A percentile compares a stretch with the other conserved stretches of the same genome.
phyloP scores from a whole-genome alignment of 2,329 filamentous ascomycete genomes.

The Ceratocystis albifundus region DNA sequence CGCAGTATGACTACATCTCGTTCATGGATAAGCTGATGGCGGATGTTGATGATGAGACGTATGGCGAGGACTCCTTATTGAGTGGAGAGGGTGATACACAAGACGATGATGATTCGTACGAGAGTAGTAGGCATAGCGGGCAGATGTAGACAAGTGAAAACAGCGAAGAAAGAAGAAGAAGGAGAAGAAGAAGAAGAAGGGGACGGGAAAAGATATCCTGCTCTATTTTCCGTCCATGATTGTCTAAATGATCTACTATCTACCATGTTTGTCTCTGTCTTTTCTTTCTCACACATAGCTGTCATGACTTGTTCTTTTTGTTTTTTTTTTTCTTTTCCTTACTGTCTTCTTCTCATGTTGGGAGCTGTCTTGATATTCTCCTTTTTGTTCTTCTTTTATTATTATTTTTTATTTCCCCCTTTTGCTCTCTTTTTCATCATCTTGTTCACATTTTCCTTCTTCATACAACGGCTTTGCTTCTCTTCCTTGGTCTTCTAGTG shows the following conservation, averaged over 20 bases:
- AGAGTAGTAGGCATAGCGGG: conserved; percentile 14
- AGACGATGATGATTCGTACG: conserved; percentile 16
- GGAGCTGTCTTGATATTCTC: not conserved
- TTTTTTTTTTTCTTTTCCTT: too few relatives aligned
- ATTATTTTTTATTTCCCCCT: not conserved
- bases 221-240: not conserved
- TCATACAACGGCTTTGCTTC: not conserved
- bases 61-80: conserved; percentile 23
- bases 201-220: not conserved
- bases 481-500: not conserved
- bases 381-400: conserved; percentile 10
- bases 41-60: conserved; percentile 27
- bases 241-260: conserved; percentile 7
- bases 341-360: too few relatives aligned
- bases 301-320: too few relatives aligned
- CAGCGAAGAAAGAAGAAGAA: not conserved
- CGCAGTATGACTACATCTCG: conserved; percentile 90
- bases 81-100: conserved; percentile 22
- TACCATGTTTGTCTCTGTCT: not conserved
- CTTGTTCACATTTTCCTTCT: conserved; percentile 1
- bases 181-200: conserved; percentile 7
- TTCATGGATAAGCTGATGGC: conserved; percentile 86
- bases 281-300: too few relatives aligned
- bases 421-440: not conserved
- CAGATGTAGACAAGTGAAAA: not conserved